phyloP scores from a whole-genome alignment of 129 eudicot genomes.

The Apium graveolens region DNA sequence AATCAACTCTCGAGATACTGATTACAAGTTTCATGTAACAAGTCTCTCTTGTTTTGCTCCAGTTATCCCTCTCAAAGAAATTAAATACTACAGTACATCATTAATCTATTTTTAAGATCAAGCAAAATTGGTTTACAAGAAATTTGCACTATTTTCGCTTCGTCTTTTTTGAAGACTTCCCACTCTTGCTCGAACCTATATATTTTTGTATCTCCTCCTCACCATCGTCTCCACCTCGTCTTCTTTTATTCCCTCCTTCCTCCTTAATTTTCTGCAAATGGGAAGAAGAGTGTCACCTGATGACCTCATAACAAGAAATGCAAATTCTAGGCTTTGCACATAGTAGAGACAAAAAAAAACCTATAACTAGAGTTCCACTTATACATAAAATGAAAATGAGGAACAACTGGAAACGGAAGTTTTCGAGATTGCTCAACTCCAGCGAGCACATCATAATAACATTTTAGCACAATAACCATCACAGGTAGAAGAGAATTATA shows the following conservation, averaged over 20 bases:
- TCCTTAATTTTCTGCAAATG: constrained; percentile 65
- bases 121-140: not conserved
- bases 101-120: not conserved
- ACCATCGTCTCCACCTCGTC: constrained; percentile 37
- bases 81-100: not conserved
- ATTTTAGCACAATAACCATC: not conserved
- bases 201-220: constrained; percentile 42
- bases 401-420: too few species aligned
- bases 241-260: constrained; percentile 42
- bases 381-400: not conserved
- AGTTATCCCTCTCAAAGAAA: not conserved
- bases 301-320: not conserved
- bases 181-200: constrained; percentile 29
- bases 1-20: too few species aligned
- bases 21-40: not conserved
- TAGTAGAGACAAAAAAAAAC: not conserved
- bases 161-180: constrained; percentile 32
- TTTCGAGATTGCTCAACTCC: too few species aligned
- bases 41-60: not conserved
- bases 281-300: not conserved
- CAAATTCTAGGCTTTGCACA: not conserved
- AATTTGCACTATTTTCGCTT: constrained; percentile 28
- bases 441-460: not conserved
- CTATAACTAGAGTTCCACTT: not conserved
- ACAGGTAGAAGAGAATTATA: constrained; percentile 5